Conservation (phyloP, 2,329 filamentous ascomycete genomes). For the Exophiala bonariae region DNA sequence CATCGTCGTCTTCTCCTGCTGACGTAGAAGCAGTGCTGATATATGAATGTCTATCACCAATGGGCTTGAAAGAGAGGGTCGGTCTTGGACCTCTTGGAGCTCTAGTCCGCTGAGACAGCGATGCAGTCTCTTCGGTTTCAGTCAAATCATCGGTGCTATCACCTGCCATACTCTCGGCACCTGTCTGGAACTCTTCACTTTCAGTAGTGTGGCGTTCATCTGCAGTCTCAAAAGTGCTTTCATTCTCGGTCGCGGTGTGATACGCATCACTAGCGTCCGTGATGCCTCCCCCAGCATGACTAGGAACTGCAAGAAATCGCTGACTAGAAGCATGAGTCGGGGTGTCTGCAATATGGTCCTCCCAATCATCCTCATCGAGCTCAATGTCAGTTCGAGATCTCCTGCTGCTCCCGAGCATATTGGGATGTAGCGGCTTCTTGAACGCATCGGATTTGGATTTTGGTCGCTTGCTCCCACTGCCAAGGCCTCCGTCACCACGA, state of each 20-base stretch:
- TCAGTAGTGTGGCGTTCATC: slow-evolving; percentile 80
- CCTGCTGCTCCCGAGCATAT: slow-evolving; percentile 72
- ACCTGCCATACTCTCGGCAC: slow-evolving; percentile 68
- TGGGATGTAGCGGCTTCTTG: slow-evolving; percentile 76
- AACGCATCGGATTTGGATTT: slow-evolving; percentile 65
- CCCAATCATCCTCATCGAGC: slow-evolving; percentile 82
- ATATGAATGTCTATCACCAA: slow-evolving; percentile 66
- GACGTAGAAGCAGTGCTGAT: slow-evolving; percentile 89
- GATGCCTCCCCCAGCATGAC: slow-evolving; percentile 25
- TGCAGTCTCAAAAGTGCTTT: slow-evolving; percentile 68
- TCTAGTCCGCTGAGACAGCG: slow-evolving; percentile 34
- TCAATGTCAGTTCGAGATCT: slow-evolving; percentile 76
- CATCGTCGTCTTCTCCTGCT: slow-evolving; percentile 69
- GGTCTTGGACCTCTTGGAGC: slow-evolving; percentile 38
- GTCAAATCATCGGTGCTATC: slow-evolving; percentile 79
- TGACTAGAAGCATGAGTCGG: slow-evolving; percentile 30
- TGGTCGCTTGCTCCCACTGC: slow-evolving; percentile 54
- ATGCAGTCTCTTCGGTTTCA: slow-evolving; percentile 70
- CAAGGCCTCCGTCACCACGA: slow-evolving; percentile 48
- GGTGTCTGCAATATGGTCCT: slow-evolving; percentile 68
- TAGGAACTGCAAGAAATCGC: slow-evolving; percentile 27
- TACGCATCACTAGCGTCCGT: slow-evolving; percentile 67
- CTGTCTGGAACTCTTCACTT: slow-evolving; percentile 93
- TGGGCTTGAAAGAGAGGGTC: slow-evolving; percentile 46
- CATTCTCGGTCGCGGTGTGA: slow-evolving; percentile 77